Percentiles rank a stretch among this genome's conserved stretches.
These are phyloP conservation scores for Vicia villosa DNA, from an alignment of 306 rosid species.

Conservation along the genomic window DNA sequence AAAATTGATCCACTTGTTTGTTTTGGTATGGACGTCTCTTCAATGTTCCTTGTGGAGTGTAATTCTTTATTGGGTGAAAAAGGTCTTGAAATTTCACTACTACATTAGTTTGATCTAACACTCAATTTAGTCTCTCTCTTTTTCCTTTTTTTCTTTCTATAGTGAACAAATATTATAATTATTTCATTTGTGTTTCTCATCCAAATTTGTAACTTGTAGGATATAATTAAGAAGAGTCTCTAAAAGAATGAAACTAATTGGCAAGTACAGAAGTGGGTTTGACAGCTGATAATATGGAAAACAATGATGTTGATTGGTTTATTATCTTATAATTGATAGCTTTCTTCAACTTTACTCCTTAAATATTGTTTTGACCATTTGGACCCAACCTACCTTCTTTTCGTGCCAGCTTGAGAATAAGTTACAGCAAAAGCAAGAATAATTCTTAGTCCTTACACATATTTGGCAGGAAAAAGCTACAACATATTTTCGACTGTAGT, in stretches of 20 bases:
- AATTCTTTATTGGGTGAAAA: constrained; percentile 37
- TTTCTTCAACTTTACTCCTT: constrained; percentile 51
- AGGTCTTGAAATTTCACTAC: background rate
- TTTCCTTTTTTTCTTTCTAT: background rate
- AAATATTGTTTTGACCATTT: constrained; percentile 52
- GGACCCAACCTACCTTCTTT: constrained; percentile 19
- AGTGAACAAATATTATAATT: background rate
- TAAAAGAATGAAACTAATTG: constrained; percentile 27
- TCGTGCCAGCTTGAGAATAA: background rate
- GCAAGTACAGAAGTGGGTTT: constrained; percentile 48
- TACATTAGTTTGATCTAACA: background rate
- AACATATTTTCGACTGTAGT: background rate
- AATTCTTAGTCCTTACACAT: constrained; percentile 4
- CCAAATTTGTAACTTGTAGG: constrained; percentile 1
- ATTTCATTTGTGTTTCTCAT: background rate
- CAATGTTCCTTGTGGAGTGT: constrained; percentile 28
- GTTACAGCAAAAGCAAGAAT: constrained; percentile 17
- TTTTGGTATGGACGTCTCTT: background rate
- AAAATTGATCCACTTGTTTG: background rate
- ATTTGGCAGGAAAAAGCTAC: constrained; percentile 42
- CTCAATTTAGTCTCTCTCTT: background rate
- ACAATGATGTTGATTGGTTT: constrained; percentile 49
- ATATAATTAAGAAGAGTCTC: background rate
- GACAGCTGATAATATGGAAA: constrained; percentile 37
- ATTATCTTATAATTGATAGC: constrained; percentile 37